These are phyloP conservation scores for Sclerotinia minor DNA, from an alignment of 2,329 filamentous ascomycete genomes.

Conservation along the genomic window DNA sequence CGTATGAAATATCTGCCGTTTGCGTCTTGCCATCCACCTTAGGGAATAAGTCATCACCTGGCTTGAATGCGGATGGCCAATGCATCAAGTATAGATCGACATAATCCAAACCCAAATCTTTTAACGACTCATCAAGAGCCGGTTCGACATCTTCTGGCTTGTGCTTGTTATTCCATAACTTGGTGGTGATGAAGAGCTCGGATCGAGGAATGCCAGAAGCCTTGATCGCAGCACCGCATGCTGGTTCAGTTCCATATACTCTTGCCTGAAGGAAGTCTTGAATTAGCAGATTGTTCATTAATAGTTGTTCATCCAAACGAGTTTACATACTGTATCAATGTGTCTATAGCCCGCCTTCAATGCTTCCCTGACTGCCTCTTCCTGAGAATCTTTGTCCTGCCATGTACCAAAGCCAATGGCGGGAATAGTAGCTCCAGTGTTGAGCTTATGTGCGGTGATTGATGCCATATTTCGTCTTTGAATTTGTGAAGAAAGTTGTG, in stretches of 20 bases:
- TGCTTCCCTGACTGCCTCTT: conserved; percentile 43
- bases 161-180: conserved; percentile 74
- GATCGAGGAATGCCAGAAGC: conserved; percentile 63
- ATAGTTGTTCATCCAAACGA: neutral
- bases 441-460: conserved; percentile 41
- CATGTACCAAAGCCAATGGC: conserved; percentile 49
- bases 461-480: conserved; percentile 28
- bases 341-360: conserved; percentile 53
- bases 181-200: conserved; percentile 66
- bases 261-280: conserved; percentile 73
- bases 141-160: conserved; percentile 57
- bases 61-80: conserved; percentile 81
- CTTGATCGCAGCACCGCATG: conserved; percentile 66
- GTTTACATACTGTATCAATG: conserved; percentile 45
- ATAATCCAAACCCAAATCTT: conserved; percentile 74
- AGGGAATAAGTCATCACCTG: conserved; percentile 50
- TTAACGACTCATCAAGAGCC: conserved; percentile 70
- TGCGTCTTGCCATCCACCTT: conserved; percentile 44
- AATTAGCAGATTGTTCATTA: neutral
- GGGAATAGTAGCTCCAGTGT: conserved; percentile 42
- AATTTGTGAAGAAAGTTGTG: conserved; percentile 28
- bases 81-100: conserved; percentile 82
- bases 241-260: conserved; percentile 79
- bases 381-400: conserved; percentile 47
- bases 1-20: conserved; percentile 52